Evolutionary conservation across 805 yeast genomes (phyloP).

Genomic region (Saccharomycopsis capsularis): DNA sequence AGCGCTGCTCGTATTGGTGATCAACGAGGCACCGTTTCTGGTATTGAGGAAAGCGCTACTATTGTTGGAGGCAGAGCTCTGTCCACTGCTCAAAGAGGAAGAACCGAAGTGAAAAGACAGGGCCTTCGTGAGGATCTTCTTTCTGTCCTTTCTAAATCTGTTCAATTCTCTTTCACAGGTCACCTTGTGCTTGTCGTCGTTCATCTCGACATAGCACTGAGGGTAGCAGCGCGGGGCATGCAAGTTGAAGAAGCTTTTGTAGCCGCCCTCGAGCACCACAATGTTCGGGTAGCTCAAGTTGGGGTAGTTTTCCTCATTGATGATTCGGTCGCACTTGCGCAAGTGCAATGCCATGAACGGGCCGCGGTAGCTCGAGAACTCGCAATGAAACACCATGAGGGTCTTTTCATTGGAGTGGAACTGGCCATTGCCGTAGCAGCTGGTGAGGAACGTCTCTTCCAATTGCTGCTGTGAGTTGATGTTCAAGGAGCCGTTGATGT

Average conservation of each 20-base stretch:
- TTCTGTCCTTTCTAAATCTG: conserved; percentile 42
- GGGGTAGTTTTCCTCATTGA: conserved; percentile 74
- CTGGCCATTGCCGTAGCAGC: conserved; percentile 10
- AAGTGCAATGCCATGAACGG: conserved; percentile 87
- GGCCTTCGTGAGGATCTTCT: conserved; percentile 30
- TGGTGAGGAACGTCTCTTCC: conserved; percentile 45
- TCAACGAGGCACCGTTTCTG: background rate
- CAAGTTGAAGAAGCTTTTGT: conserved; percentile 63
- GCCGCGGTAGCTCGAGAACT: conserved; percentile 88
- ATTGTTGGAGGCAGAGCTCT: background rate
- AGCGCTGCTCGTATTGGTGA: too few species aligned
- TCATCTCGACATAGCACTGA: conserved; percentile 81
- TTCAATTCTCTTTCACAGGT: conserved; percentile 49
- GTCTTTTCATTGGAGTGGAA: conserved; percentile 28
- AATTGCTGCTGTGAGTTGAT: conserved; percentile 63
- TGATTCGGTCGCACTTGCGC: conserved; percentile 71
- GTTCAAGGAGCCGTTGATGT: conserved; percentile 76
- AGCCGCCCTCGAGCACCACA: conserved; percentile 85
- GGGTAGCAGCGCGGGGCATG: conserved; percentile 61
- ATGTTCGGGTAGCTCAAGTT: conserved; percentile 81
- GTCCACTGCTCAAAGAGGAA: background rate
- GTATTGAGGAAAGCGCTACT: background rate
- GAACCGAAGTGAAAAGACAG: conserved; percentile 28
- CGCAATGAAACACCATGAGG: conserved; percentile 85
- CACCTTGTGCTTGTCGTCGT: conserved; percentile 46